Evolutionary conservation across 257 asterid genomes (phyloP).

Genomic region (Cordia subcordata): DNA sequence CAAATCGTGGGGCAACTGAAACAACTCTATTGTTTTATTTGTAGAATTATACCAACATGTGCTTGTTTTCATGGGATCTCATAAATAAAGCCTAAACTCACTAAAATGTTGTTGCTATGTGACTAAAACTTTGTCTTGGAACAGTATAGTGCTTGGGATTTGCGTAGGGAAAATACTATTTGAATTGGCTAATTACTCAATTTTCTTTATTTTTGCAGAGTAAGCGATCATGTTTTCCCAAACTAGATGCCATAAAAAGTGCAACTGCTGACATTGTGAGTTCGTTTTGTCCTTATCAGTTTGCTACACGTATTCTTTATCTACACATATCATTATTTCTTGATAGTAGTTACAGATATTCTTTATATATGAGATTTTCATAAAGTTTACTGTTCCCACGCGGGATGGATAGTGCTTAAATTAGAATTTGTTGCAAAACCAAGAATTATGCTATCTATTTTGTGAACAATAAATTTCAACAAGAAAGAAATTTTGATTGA

Average conservation of each 20-base stretch:
- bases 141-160: not conserved
- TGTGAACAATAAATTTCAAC: too few relatives aligned
- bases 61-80: not conserved
- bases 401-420: too few relatives aligned
- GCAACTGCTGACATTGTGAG: slow-evolving; percentile 97
- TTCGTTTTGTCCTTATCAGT: slow-evolving; percentile 5
- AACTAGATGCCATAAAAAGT: slow-evolving; percentile 77
- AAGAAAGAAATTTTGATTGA: too few relatives aligned
- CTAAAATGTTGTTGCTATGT: not conserved
- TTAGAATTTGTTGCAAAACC: too few relatives aligned
- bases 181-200: slow-evolving; percentile 1
- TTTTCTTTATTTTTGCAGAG: slow-evolving; percentile 50
- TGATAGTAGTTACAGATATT: too few relatives aligned
- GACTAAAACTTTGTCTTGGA: not conserved
- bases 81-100: not conserved
- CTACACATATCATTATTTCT: too few relatives aligned
- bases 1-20: not conserved
- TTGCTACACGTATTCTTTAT: not conserved
- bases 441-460: too few relatives aligned
- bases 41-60: not conserved
- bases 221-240: slow-evolving; percentile 85
- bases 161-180: not conserved
- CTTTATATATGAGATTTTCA: too few relatives aligned
- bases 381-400: too few relatives aligned
- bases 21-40: not conserved